These are phyloP conservation scores for Eustoma russellianum DNA, from an alignment of 257 asterid genomes.

Conservation along the genomic window DNA sequence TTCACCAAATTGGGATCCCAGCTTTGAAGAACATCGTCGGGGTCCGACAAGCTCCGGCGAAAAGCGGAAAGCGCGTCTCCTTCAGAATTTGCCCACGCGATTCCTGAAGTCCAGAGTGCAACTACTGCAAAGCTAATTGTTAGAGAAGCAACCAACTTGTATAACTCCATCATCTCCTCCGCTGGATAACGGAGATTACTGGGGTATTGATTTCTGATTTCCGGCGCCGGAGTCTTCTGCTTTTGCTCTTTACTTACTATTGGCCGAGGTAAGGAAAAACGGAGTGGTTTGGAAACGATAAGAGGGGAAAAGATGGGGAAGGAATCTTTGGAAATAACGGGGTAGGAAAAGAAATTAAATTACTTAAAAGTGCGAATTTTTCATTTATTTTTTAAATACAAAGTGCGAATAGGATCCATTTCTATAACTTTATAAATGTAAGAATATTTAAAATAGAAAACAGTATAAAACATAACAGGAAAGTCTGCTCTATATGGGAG, in stretches of 20 bases:
- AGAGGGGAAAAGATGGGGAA: too few relatives aligned
- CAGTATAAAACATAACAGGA: too few relatives aligned
- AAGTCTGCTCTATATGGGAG: too few relatives aligned
- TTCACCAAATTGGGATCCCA: conserved; percentile 85
- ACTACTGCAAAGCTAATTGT: conserved; percentile 12
- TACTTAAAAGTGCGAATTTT: too few relatives aligned
- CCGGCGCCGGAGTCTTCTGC: neutral
- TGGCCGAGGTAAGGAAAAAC: neutral
- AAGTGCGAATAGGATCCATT: too few relatives aligned
- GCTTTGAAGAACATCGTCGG: conserved; percentile 68
- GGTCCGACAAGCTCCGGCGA: conserved; percentile 70
- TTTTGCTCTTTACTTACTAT: too few relatives aligned
- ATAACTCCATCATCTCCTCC: conserved; percentile 3
- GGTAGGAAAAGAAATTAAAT: too few relatives aligned
- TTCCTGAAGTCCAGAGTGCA: conserved; percentile 3
- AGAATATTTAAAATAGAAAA: too few relatives aligned
- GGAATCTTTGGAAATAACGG: too few relatives aligned
- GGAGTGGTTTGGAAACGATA: too few relatives aligned
- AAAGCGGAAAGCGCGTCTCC: conserved; percentile 76
- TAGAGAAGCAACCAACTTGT: neutral
- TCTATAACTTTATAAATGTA: too few relatives aligned
- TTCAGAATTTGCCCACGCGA: conserved; percentile 35
- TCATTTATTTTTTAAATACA: too few relatives aligned
- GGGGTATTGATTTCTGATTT: conserved; percentile 6
- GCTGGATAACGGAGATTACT: neutral